phyloP scores from a whole-genome alignment of 1,139 yeast genomes.

The Hyphopichia buzzinii region DNA sequence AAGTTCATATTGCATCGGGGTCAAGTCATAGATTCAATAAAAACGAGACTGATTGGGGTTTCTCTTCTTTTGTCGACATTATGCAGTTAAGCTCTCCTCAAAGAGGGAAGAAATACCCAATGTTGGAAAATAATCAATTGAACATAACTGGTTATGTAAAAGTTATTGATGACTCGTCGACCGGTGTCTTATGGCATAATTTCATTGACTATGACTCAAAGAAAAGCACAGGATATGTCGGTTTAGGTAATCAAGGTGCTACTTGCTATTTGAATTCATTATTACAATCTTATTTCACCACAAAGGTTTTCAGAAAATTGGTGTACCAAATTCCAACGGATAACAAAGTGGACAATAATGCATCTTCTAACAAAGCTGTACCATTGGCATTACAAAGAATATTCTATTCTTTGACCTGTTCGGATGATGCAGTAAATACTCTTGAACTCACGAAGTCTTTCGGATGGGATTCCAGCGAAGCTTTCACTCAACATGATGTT shows the following conservation, averaged over 20 bases:
- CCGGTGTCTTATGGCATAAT: constrained; percentile 93
- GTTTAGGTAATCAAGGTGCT: constrained; percentile 95
- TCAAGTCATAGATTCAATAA: constrained; percentile 79
- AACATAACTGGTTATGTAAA: constrained; percentile 77
- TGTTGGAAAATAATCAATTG: constrained; percentile 57
- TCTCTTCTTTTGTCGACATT: constrained; percentile 68
- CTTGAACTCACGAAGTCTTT: constrained; percentile 83
- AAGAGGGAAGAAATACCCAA: constrained; percentile 17
- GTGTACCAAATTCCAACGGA: constrained; percentile 90
- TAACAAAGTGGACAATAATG: constrained; percentile 22
- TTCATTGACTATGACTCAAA: constrained; percentile 85
- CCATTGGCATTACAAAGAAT: constrained; percentile 85
- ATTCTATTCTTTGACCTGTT: constrained; percentile 73
- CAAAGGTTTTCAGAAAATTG: constrained; percentile 75
- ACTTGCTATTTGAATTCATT: constrained; percentile 94
- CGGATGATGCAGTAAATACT: constrained; percentile 78
- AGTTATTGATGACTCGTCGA: constrained; percentile 76
- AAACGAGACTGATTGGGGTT: constrained; percentile 94
- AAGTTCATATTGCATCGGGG: constrained; percentile 57
- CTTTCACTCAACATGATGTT: constrained; percentile 96
- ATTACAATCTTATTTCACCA: constrained; percentile 85
- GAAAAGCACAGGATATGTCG: constrained; percentile 84
- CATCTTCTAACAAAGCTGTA: constrained; percentile 52
- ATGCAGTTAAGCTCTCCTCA: constrained; percentile 39
- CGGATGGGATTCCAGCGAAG: constrained; percentile 97